Evolutionary conservation across 2,329 filamentous ascomycete genomes (phyloP).

Genomic region (Purpureocillium takamizusanense): DNA sequence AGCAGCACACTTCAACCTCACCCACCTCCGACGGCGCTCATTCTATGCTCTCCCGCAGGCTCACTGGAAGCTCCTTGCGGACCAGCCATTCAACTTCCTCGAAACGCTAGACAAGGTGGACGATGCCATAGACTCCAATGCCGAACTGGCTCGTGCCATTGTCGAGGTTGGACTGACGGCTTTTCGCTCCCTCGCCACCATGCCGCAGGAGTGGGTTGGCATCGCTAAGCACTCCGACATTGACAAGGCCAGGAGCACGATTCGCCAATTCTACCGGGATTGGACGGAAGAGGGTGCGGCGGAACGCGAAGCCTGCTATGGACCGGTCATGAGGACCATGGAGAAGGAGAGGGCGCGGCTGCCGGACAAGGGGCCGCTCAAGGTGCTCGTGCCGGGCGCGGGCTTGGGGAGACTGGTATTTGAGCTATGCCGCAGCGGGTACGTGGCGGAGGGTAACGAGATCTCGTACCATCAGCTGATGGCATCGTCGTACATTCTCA

Average conservation of each 20-base stretch:
- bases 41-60: constrained; percentile 83
- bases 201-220: constrained; percentile 58
- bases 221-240: constrained; percentile 65
- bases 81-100: constrained; percentile 73
- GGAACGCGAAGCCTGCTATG: constrained; percentile 73
- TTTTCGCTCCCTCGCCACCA: constrained; percentile 46
- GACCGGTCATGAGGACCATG: constrained; percentile 61
- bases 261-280: constrained; percentile 90
- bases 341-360: constrained; percentile 30
- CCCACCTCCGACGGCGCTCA: constrained; percentile 79
- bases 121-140: constrained; percentile 81
- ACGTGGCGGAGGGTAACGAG: constrained; percentile 77
- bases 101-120: constrained; percentile 73
- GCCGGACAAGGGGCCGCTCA: constrained; percentile 33
- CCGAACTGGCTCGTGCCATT: constrained; percentile 72
- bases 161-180: constrained; percentile 58
- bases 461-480: constrained; percentile 97
- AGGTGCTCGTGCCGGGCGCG: constrained; percentile 79
- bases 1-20: constrained; percentile 80
- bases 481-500: constrained; percentile 69
- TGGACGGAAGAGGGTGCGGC: constrained; percentile 72
- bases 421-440: constrained; percentile 69
- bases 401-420: constrained; percentile 84
- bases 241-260: constrained; percentile 85
- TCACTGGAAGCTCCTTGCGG: constrained; percentile 77